Base-by-base conservation (phyloP, 306 rosid genomes). In the Ormosia semicastrata region DNA sequence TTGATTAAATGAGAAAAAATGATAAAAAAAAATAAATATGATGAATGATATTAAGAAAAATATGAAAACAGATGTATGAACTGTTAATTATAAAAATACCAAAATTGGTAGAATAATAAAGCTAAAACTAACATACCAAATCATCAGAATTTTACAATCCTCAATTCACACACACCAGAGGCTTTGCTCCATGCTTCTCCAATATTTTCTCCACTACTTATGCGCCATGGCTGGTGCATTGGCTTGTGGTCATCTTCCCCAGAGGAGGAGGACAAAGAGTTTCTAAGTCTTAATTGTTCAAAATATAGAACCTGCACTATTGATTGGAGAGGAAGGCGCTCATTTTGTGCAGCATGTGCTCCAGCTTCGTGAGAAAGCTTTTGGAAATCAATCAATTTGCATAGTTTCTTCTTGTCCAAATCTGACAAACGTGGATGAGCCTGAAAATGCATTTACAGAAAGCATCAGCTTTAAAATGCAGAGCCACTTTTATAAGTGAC, bases 311-410 rank as follows among this genome's bases (percentile, higher is more conserved):
- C 99, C 86, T 96, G 99, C 34, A 96, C 99, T 53, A 96, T 90
- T 40, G 98, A 92, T 81, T 94, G 99, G 50, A 96, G 92, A 33
- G 99, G 98, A 41, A 96, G 97, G 7, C 98, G 97, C 85, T 96
- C 99, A 11, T 96, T 96, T 82, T 96, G 98, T 18, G 99, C 98
- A n/a, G 99, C 99, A 6, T 96, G 99, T 8, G 99, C 98, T 47
- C 98, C 98, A 0, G 99, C 99, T 85, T 96, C 99, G 54, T 87
- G 97, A 36, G 99, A 85, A 66, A 96, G 99, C 88, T 94, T 96
- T 62, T 96, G 99, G 74, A 96, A 96, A 81, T 96, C 99, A 70
- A 96, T 90, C 89, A 94, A 58, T 50, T 94, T 94, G 88, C 93
- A 85, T 65, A 96, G 85, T 86, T 90, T 93, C 92, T 92, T 96